Evolutionary conservation across 1,139 yeast genomes (phyloP).

Genomic region (Geotrichum bryndzae): DNA sequence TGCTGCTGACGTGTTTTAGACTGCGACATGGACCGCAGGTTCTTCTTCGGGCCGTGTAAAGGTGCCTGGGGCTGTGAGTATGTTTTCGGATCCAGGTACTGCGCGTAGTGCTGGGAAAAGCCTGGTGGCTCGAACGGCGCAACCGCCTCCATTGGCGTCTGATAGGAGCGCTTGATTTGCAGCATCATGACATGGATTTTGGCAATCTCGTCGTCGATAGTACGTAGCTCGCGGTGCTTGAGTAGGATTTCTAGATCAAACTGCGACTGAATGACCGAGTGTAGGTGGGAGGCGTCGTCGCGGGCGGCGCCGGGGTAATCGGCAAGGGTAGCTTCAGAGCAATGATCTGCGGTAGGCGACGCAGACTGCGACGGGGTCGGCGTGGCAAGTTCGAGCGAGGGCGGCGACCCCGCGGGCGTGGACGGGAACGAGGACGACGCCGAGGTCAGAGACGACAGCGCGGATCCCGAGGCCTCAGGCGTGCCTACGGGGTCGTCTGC

Average conservation of each 20-base stretch:
- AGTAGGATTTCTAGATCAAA: slow-evolving; percentile 65
- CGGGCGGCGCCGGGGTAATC: neutral
- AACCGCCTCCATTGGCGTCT: slow-evolving; percentile 17
- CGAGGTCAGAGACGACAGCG: neutral
- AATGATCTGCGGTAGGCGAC: slow-evolving; percentile 15
- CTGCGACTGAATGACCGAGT: slow-evolving; percentile 37
- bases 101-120: slow-evolving; percentile 46
- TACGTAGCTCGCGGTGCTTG: slow-evolving; percentile 58
- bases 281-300: neutral
- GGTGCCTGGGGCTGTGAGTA: neutral
- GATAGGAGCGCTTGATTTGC: slow-evolving; percentile 30
- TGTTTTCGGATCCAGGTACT: slow-evolving; percentile 21
- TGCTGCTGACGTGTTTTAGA: neutral
- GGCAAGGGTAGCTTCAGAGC: neutral
- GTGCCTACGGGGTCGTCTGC: neutral
- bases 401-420: slow-evolving; percentile 15
- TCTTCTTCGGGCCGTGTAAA: neutral
- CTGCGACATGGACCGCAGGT: neutral
- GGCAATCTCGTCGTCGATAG: slow-evolving; percentile 56
- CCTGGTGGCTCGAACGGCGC: slow-evolving; percentile 44
- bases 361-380: slow-evolving; percentile 19
- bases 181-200: slow-evolving; percentile 56
- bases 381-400: slow-evolving; percentile 18
- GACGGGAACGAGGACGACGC: slow-evolving; percentile 15
- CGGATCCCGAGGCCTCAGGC: neutral